Conservation (phyloP, 805 yeast species). For the Zygoascus bituminiphila region DNA sequence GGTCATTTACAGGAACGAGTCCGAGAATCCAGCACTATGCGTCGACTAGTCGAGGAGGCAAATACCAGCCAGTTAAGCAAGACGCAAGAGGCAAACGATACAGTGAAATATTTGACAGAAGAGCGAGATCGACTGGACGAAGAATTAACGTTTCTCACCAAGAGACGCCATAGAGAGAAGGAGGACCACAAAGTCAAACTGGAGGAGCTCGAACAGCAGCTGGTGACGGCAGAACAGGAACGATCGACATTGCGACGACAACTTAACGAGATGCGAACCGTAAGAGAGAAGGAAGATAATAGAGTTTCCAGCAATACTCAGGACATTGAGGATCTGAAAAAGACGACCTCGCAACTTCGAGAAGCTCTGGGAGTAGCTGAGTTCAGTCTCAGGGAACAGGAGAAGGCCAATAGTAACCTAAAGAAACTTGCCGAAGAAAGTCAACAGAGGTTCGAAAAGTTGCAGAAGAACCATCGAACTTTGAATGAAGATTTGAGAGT, state of each 20-base stretch:
- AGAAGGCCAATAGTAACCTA: conserved; percentile 25
- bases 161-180: conserved; percentile 55
- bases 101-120: conserved; percentile 43
- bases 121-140: conserved; percentile 56
- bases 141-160: conserved; percentile 40
- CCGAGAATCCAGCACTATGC: conserved; percentile 65
- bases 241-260: conserved; percentile 20
- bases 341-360: conserved; percentile 18
- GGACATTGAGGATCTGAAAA: conserved; percentile 23
- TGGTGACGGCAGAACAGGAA: conserved; percentile 30
- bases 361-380: conserved; percentile 21
- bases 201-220: conserved; percentile 33
- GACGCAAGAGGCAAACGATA: conserved; percentile 47
- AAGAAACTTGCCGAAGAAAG: conserved; percentile 30
- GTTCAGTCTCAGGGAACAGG: conserved; percentile 22
- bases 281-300: conserved; percentile 22
- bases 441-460: conserved; percentile 28
- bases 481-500: conserved; percentile 27
- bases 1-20: conserved; percentile 70
- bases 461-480: conserved; percentile 29
- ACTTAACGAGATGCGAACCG: conserved; percentile 17
- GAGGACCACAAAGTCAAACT: conserved; percentile 49
- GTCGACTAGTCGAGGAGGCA: conserved; percentile 58
- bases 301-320: conserved; percentile 19
- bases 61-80: conserved; percentile 50